A percentile compares a stretch with the other conserved stretches of the same genome.
Conservation (phyloP, 495 filamentous ascomycete genomes). For the Darksidea phi region DNA sequence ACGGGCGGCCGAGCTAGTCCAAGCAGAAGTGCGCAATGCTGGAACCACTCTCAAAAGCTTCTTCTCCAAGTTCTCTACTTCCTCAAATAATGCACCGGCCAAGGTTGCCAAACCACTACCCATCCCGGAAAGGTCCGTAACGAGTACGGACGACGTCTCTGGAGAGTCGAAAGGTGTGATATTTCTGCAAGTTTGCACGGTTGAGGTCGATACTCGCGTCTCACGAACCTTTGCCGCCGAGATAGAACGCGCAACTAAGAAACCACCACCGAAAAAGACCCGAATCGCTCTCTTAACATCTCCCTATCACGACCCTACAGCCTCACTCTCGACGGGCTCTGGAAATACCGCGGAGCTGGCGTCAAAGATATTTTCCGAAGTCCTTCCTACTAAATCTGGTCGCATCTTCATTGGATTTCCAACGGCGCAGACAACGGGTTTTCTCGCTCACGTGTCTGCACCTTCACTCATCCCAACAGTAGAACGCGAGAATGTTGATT, state of each 20-base stretch:
- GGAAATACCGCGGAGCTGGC: conserved; percentile 55
- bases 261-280: conserved; percentile 84
- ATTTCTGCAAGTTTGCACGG: conserved; percentile 84
- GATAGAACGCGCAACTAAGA: conserved; percentile 95
- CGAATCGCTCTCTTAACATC: conserved; percentile 84
- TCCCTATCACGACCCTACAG: conserved; percentile 77
- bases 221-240: conserved; percentile 68
- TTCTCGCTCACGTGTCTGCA: conserved; percentile 95
- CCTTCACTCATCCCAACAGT: conserved; percentile 97
- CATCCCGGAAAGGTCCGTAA: conserved; percentile 53
- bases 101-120: conserved; percentile 53
- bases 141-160: conserved; percentile 61
- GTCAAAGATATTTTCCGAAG: conserved; percentile 79
- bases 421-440: conserved; percentile 92
- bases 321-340: conserved; percentile 48
- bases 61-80: conserved; percentile 55
- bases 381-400: conserved; percentile 84
- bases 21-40: conserved; percentile 34
- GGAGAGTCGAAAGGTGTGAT: conserved; percentile 67
- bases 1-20: conserved; percentile 26
- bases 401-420: conserved; percentile 97
- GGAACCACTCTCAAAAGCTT: conserved; percentile 69
- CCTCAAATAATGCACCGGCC: conserved; percentile 43
- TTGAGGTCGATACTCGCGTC: conserved; percentile 71
- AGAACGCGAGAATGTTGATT: conserved; percentile 94